Conservation (phyloP, 495 filamentous ascomycete species). For the Hypoxylon subgilvum region DNA sequence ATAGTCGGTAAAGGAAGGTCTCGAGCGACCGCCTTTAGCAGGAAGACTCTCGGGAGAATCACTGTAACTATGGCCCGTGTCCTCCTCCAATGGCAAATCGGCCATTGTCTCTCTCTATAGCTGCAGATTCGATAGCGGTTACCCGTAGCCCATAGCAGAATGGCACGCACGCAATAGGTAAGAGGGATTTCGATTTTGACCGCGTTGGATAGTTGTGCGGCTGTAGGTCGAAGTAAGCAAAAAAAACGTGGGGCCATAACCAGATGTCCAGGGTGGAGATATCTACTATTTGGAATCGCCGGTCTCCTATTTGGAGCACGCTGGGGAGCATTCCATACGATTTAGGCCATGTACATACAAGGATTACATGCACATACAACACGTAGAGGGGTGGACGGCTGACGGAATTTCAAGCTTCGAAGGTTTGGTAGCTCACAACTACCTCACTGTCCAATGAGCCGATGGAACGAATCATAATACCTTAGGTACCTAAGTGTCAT, state of each 20-base stretch:
- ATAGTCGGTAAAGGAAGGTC: constrained; percentile 46
- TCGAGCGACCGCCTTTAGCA: constrained; percentile 11
- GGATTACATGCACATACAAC: neutral
- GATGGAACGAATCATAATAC: no score
- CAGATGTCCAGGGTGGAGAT: constrained; percentile 13
- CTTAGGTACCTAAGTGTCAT: no score
- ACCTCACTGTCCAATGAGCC: no score
- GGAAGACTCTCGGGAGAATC: neutral
- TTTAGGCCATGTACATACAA: neutral
- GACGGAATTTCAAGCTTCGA: no score
- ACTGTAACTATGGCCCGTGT: neutral
- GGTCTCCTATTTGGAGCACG: constrained; percentile 21
- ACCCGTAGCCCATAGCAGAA: constrained; percentile 3
- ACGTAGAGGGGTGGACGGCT: no score
- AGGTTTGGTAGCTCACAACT: no score
- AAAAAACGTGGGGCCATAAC: constrained; percentile 1
- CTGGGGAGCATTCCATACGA: neutral
- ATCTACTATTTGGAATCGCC: constrained; percentile 29
- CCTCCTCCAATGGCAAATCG: constrained; percentile 19
- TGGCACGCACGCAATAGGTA: constrained; percentile 21
- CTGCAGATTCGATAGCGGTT: constrained; percentile 1
- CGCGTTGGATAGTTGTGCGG: constrained; percentile 18
- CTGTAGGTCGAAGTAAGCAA: constrained; percentile 13
- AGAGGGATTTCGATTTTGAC: constrained; percentile 4
- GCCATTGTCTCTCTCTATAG: constrained; percentile 8